Conservation (phyloP, 192 early-diverging fungal genomes). For the Umbelopsis isabellina region DNA sequence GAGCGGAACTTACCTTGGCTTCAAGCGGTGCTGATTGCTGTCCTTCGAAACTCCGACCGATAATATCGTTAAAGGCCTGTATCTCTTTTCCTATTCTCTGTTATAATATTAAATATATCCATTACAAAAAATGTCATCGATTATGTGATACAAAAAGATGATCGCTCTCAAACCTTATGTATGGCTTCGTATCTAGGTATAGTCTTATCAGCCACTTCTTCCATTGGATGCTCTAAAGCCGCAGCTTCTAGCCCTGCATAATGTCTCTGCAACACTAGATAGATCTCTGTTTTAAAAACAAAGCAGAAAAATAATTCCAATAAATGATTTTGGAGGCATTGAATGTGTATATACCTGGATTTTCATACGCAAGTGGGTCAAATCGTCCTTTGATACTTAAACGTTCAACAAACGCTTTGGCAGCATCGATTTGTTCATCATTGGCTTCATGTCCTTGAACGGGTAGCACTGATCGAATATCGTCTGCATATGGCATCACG, state of each 20-base stretch:
- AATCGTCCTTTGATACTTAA: neutral
- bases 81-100: conserved; percentile 21
- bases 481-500: conserved; percentile 77
- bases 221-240: conserved; percentile 17
- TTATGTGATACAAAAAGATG: neutral
- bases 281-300: conserved; percentile 10
- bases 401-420: conserved; percentile 17
- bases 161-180: neutral
- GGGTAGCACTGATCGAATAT: conserved; percentile 56
- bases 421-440: conserved; percentile 15
- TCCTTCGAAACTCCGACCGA: neutral
- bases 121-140: neutral
- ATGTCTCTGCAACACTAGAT: conserved; percentile 22
- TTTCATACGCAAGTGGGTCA: conserved; percentile 24
- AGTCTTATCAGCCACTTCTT: conserved; percentile 15
- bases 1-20: neutral
- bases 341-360: conserved; percentile 11
- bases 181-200: conserved; percentile 11
- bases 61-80: neutral
- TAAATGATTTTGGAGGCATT: neutral
- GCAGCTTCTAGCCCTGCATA: conserved; percentile 25
- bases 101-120: neutral
- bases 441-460: neutral
- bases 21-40: neutral
- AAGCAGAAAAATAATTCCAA: neutral